Evolutionary conservation across 1,139 yeast genomes (phyloP).

Genomic region (Sugiyamaella pinicola): DNA sequence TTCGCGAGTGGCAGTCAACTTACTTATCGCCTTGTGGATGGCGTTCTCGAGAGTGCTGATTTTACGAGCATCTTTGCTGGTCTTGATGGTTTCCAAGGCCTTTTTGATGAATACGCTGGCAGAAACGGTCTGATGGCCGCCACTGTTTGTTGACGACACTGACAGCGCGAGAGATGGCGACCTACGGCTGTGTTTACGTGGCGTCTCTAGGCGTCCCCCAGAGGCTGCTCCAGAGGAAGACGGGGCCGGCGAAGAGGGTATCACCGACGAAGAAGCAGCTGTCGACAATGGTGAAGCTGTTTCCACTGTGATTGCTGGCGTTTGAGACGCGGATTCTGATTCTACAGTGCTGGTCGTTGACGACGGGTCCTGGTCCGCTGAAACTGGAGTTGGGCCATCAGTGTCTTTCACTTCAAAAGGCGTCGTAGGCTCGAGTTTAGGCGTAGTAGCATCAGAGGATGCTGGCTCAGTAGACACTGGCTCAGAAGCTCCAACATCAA

Average conservation of each 20-base stretch:
- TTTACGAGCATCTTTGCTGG: slow-evolving; percentile 55
- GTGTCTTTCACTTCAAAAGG: too few species aligned
- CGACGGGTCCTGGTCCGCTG: too few species aligned
- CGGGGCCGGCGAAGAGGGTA: slow-evolving; percentile 1
- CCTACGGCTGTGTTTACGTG: slow-evolving; percentile 27
- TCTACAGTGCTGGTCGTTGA: slow-evolving; percentile 1
- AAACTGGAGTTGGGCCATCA: too few species aligned
- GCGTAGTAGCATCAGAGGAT: too few species aligned
- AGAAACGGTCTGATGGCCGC: slow-evolving; percentile 38
- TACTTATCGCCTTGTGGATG: slow-evolving; percentile 48
- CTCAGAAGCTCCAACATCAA: too few species aligned
- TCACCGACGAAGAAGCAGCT: background rate
- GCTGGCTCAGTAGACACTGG: too few species aligned
- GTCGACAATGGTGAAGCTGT: slow-evolving; percentile 2
- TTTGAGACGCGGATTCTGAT: background rate
- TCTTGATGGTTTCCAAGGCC: slow-evolving; percentile 50
- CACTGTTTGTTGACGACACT: slow-evolving; percentile 34
- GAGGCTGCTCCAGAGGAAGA: slow-evolving; percentile 3
- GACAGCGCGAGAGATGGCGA: slow-evolving; percentile 41
- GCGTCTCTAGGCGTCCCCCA: slow-evolving; percentile 1
- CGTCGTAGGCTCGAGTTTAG: too few species aligned
- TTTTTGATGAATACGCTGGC: slow-evolving; percentile 50
- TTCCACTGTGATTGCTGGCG: background rate
- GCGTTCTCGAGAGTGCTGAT: slow-evolving; percentile 48
- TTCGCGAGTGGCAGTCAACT: slow-evolving; percentile 25